A percentile compares a stretch with the other conserved stretches of the same genome.
Conservation (phyloP, 192 early-diverging fungal genomes). For the Pilaira anomala region DNA sequence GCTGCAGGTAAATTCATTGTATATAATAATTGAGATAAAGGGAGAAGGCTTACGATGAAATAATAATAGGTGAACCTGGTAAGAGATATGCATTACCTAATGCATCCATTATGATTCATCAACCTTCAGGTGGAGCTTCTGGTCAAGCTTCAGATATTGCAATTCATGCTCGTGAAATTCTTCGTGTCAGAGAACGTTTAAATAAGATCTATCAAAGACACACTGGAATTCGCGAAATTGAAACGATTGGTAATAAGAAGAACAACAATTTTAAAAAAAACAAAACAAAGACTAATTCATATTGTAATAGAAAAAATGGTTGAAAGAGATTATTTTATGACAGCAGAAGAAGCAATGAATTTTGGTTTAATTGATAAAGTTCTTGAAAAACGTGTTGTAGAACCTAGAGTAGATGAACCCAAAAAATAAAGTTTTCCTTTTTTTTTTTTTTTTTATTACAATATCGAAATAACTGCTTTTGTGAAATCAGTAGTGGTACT, state of each 20-base stretch:
- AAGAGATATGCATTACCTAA: conserved; percentile 86
- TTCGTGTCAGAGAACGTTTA: conserved; percentile 76
- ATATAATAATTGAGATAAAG: not conserved
- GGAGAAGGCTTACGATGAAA: not conserved
- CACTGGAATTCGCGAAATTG: conserved; percentile 73
- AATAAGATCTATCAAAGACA: conserved; percentile 88
- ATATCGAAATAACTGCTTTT: conserved; percentile 42
- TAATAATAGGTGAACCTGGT: conserved; percentile 65
- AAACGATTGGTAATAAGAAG: conserved; percentile 64
- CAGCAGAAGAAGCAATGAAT: conserved; percentile 78
- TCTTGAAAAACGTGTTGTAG: conserved; percentile 60
- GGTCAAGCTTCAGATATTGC: conserved; percentile 97
- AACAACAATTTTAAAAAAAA: not conserved
- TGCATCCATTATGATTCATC: conserved; percentile 95
- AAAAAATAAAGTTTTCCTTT: conserved; percentile 6
- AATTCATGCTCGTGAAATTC: conserved; percentile 94
- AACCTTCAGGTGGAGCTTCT: conserved; percentile 91
- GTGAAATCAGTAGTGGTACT: conserved; percentile 93
- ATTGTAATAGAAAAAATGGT: conserved; percentile 68
- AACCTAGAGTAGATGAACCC: conserved; percentile 15
- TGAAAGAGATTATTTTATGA: conserved; percentile 96
- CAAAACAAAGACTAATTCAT: not conserved
- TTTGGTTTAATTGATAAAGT: conserved; percentile 94
- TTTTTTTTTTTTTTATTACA: conserved; percentile 11
- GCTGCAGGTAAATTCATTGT: conserved; percentile 60